A percentile compares a stretch with the other conserved stretches of the same genome.
Conservation (phyloP, 2,329 filamentous ascomycete species). For the Shiraia bambusicola region DNA sequence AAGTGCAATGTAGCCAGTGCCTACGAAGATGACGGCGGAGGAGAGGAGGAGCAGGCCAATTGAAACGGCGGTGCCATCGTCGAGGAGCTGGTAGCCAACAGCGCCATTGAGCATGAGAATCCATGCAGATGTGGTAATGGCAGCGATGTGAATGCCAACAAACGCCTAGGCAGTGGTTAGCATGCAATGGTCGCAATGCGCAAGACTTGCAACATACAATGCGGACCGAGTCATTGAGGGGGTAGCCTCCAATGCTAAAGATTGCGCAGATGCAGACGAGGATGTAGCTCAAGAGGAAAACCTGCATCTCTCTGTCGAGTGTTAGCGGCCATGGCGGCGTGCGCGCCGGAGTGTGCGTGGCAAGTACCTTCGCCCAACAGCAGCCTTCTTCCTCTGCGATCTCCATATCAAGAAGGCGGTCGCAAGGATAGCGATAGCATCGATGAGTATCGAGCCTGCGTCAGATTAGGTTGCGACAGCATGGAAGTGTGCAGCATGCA, state of each 20-base stretch:
- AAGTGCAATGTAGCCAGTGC: constrained; percentile 92
- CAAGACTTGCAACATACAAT: constrained; percentile 58
- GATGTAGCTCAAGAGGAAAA: constrained; percentile 85
- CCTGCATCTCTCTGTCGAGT: constrained; percentile 80
- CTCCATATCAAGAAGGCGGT: constrained; percentile 70
- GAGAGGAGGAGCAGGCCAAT: constrained; percentile 73
- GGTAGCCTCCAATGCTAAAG: constrained; percentile 90
- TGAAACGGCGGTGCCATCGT: constrained; percentile 87
- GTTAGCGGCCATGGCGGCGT: constrained; percentile 18
- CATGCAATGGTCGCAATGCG: neutral
- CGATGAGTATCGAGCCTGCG: constrained; percentile 82
- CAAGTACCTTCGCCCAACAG: constrained; percentile 82
- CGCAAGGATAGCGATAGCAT: constrained; percentile 71
- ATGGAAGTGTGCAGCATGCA: constrained; percentile 18
- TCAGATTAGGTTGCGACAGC: constrained; percentile 27
- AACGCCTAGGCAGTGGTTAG: constrained; percentile 64
- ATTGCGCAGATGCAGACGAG: constrained; percentile 93
- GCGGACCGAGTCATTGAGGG: constrained; percentile 68
- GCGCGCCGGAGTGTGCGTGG: neutral
- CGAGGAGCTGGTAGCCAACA: constrained; percentile 89
- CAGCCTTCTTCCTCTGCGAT: constrained; percentile 88
- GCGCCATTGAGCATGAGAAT: constrained; percentile 87
- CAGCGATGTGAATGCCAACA: constrained; percentile 83
- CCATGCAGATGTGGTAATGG: constrained; percentile 87
- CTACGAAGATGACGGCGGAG: constrained; percentile 72